Conservation (phyloP, 108 stramenopile genomes). For the Nitzschia putrida region DNA sequence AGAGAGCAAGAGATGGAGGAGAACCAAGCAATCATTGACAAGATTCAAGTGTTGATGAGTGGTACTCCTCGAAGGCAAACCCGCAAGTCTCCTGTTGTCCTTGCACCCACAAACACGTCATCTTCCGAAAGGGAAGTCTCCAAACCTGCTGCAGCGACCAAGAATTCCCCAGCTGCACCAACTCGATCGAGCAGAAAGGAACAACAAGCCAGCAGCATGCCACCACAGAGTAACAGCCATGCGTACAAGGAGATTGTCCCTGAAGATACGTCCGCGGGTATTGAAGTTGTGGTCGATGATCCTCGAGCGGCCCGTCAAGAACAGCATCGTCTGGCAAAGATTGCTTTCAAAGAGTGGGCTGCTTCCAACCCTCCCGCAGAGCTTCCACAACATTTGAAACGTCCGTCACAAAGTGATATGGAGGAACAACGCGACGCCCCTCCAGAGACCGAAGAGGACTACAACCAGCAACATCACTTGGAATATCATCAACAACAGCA, state of each 20-base stretch:
- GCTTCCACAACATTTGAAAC: not conserved
- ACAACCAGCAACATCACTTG: not conserved
- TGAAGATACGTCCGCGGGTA: not conserved
- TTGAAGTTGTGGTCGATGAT: not conserved
- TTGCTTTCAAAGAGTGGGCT: not conserved
- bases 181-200: not conserved
- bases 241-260: not conserved
- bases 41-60: constrained; percentile 13
- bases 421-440: not conserved
- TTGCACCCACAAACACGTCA: not conserved
- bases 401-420: not conserved
- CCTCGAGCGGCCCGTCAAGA: not conserved
- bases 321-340: constrained; percentile 2
- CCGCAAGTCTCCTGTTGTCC: not conserved
- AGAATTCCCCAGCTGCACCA: not conserved
- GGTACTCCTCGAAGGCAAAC: not conserved
- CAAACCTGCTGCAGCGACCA: not conserved
- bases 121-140: not conserved
- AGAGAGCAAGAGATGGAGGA: constrained; percentile 11
- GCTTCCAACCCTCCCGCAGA: not conserved
- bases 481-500: not conserved
- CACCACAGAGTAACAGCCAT: not conserved
- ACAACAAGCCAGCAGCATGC: not conserved
- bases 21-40: not conserved
- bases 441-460: not conserved